These are phyloP conservation scores for Trematosphaeria pertusa DNA, from an alignment of 2,329 filamentous ascomycete genomes.

Conservation along the genomic window DNA sequence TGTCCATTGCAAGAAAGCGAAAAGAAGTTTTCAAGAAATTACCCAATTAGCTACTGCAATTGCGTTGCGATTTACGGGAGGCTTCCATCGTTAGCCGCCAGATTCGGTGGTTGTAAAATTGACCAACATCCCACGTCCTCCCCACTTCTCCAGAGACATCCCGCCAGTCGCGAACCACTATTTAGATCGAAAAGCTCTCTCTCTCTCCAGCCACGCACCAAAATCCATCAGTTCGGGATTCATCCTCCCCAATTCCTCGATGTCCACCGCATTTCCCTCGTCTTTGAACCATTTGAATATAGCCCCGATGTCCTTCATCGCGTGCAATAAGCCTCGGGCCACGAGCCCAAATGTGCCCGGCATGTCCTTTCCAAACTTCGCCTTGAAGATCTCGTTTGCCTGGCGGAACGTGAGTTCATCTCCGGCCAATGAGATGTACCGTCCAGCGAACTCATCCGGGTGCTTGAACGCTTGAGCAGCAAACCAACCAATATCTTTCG, in stretches of 20 bases:
- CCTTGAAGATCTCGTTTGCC: constrained; percentile 51
- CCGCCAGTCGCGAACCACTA: no score
- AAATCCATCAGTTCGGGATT: constrained; percentile 55
- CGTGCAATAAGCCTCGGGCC: constrained; percentile 32
- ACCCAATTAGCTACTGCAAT: no score
- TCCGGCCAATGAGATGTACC: constrained; percentile 55
- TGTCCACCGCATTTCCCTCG: constrained; percentile 51
- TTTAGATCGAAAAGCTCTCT: constrained; percentile 44
- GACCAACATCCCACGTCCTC: no score
- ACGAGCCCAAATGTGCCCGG: constrained; percentile 50
- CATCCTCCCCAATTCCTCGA: constrained; percentile 46
- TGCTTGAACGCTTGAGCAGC: constrained; percentile 55
- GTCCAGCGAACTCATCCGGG: constrained; percentile 50
- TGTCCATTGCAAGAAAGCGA: no score
- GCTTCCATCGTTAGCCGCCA: no score
- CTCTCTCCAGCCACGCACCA: constrained; percentile 52
- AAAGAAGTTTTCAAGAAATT: no score
- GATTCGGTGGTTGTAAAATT: no score
- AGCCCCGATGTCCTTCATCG: constrained; percentile 46
- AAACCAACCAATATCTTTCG: constrained; percentile 57
- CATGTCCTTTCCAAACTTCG: constrained; percentile 50
- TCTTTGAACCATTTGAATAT: constrained; percentile 57
- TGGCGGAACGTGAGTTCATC: constrained; percentile 55
- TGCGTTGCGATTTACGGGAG: no score
- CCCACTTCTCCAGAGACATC: no score